Base-by-base conservation (phyloP, 2,329 filamentous ascomycete genomes). In the Ceratocystis destructans region DNA sequence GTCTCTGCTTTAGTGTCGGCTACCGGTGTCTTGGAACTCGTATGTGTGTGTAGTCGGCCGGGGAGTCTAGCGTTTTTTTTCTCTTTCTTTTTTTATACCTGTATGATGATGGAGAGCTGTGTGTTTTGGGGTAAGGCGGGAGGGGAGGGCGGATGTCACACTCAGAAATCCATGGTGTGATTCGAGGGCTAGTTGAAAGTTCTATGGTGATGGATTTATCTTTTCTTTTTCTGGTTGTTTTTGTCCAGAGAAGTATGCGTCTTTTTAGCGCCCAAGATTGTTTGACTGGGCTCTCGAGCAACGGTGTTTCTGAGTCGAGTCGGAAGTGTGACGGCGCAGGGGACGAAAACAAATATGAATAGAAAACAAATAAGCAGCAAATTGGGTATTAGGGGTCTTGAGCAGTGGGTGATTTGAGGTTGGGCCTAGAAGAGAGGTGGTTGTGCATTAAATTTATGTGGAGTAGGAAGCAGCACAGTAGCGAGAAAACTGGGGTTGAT, bases 401-500 rank as follows among this genome's bases (percentile, higher is more conserved):
- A 7, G 45, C 41, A n/a, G 28, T 20, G 55, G n/a, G 33, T 46
- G 61, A 4, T 41, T 41, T 57, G 22, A 31, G 46, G 37, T 62
- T 62, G 61, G 15, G 37, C 37, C 20, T 62, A 25, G 61, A 44
- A 46, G 22, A 44, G 20, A 31, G 53, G 53, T 28, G 28, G 53
- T 31, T 25, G 53, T 57, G 53, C 28, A 31, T 57, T 33, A 57
- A 57, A 57, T 62, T 62, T 28, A 25, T 62, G 61, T 62, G 53
- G 53, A 57, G 53, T 28, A 57, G 53, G 28, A 57, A 57, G 31
- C 53, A 57, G 53, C 25, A 57, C 31, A 57, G 61, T 37, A 31
- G 12, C 25, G 22, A 62, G 41, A 62, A 65, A 48, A 65, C 50
- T 65, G 64, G 64, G 59, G 50, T 44, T 37, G 64, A 65, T 65